Conservation (phyloP, 768 basidiomycete genomes). For the Tylopilus plumbeoviolaceoides region DNA sequence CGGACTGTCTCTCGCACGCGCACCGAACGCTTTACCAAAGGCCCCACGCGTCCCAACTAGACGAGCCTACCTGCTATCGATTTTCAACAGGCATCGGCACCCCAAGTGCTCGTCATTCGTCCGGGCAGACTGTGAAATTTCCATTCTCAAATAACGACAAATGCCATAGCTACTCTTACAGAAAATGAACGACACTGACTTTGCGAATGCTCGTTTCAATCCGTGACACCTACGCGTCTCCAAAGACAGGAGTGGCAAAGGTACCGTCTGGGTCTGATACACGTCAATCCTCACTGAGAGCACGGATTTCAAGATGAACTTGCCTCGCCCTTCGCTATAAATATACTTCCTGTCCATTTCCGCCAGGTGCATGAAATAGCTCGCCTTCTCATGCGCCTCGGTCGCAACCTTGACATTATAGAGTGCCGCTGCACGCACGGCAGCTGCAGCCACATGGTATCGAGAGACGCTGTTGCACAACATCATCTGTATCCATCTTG, state of each 20-base stretch:
- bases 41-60: too few species aligned
- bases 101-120: too few species aligned
- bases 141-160: too few species aligned
- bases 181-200: too few species aligned
- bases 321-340: slow-evolving; percentile 54
- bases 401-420: slow-evolving; percentile 53
- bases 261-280: slow-evolving; percentile 34
- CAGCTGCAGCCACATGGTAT: slow-evolving; percentile 59
- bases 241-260: slow-evolving; percentile 47
- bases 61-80: too few species aligned
- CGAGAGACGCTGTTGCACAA: slow-evolving; percentile 50
- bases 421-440: slow-evolving; percentile 51
- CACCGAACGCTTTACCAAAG: too few species aligned
- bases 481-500: slow-evolving; percentile 60
- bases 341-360: slow-evolving; percentile 63
- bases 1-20: too few species aligned
- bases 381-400: slow-evolving; percentile 54
- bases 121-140: too few species aligned
- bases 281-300: not conserved
- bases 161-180: too few species aligned
- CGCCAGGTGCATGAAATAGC: slow-evolving; percentile 53
- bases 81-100: too few species aligned
- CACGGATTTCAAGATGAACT: not conserved
- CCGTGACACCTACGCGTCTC: not conserved
- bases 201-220: not conserved